Evolutionary conservation across 2,329 filamentous ascomycete genomes (phyloP).

Genomic region (Dryadomyces quercus-mongolicae): DNA sequence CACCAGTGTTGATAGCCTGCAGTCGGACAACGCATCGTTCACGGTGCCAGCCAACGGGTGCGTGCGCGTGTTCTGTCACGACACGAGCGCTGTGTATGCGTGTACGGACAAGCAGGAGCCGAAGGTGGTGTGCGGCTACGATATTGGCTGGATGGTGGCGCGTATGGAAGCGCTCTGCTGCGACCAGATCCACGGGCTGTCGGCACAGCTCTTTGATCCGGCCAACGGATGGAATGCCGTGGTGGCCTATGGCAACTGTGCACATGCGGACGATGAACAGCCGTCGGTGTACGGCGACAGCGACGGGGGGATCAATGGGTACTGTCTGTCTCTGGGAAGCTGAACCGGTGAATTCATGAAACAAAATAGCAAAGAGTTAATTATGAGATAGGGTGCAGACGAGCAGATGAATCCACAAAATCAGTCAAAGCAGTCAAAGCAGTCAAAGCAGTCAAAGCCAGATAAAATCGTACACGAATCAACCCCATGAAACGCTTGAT

Average conservation of each 20-base stretch:
- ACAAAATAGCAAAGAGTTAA: too few relatives aligned
- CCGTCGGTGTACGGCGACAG: conserved; percentile 6
- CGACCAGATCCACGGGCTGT: conserved; percentile 7
- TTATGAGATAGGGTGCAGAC: too few relatives aligned
- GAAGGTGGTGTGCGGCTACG: background rate
- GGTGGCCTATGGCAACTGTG: conserved; percentile 13
- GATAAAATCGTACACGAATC: too few relatives aligned
- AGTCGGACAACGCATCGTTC: conserved; percentile 2
- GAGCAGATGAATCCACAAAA: too few relatives aligned
- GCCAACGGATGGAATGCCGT: conserved; percentile 8
- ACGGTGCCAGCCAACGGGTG: background rate
- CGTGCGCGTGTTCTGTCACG: conserved; percentile 10
- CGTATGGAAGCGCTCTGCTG: conserved; percentile 10
- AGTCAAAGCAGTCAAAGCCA: too few relatives aligned
- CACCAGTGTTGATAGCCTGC: conserved; percentile 1
- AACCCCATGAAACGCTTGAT: too few relatives aligned
- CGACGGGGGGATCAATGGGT: conserved; percentile 11
- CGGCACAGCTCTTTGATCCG: conserved; percentile 12
- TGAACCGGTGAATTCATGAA: too few relatives aligned
- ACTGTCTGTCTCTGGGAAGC: conserved; percentile 3
- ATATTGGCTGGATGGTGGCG: conserved; percentile 10
- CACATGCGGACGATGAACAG: conserved; percentile 5
- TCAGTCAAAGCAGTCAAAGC: too few relatives aligned
- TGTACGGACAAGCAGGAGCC: conserved; percentile 6
- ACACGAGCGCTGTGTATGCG: conserved; percentile 11